Conservation (phyloP, 2,329 filamentous ascomycete genomes). For the Trichoderma citrinoviride region DNA sequence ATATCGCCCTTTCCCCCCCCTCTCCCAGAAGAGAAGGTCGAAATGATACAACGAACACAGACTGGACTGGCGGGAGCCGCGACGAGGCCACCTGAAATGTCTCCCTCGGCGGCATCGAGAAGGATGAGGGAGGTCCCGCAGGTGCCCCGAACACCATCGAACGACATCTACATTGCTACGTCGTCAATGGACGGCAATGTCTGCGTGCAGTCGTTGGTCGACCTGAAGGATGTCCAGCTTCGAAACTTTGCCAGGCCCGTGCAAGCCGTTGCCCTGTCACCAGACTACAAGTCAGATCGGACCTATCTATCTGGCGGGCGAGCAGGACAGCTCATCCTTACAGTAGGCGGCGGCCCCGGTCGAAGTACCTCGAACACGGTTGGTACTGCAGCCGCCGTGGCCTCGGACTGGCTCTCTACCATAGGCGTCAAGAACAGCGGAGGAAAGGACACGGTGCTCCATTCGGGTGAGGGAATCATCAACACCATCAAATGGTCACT, state of each 20-base stretch:
- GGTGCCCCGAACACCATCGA: slow-evolving; percentile 74
- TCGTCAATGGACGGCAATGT: slow-evolving; percentile 96
- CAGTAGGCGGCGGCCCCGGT: slow-evolving; percentile 74
- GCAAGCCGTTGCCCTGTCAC: slow-evolving; percentile 88
- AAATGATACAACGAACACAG: slow-evolving; percentile 40
- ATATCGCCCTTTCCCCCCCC: slow-evolving; percentile 78
- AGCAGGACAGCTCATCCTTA: slow-evolving; percentile 83
- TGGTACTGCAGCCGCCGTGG: slow-evolving; percentile 74
- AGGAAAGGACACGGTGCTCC: slow-evolving; percentile 81
- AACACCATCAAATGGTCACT: slow-evolving; percentile 92
- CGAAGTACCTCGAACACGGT: slow-evolving; percentile 86
- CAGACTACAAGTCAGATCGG: slow-evolving; percentile 85
- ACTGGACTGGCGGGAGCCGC: slow-evolving; percentile 34
- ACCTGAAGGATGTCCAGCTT: slow-evolving; percentile 84
- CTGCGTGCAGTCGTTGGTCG: slow-evolving; percentile 82
- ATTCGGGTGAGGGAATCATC: slow-evolving; percentile 89
- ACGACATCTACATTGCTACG: slow-evolving; percentile 89
- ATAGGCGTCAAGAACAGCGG: slow-evolving; percentile 71
- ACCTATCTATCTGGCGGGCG: slow-evolving; percentile 89
- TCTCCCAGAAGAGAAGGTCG: slow-evolving; percentile 45
- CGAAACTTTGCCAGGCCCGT: slow-evolving; percentile 93
- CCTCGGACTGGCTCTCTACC: slow-evolving; percentile 86
- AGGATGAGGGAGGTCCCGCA: slow-evolving; percentile 50
- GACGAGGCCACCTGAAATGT: slow-evolving; percentile 36
- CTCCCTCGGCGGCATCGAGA: slow-evolving; percentile 52